Base-by-base conservation (phyloP, 1,284 basidiomycete species). In the Cutaneotrichosporon dermatis region DNA sequence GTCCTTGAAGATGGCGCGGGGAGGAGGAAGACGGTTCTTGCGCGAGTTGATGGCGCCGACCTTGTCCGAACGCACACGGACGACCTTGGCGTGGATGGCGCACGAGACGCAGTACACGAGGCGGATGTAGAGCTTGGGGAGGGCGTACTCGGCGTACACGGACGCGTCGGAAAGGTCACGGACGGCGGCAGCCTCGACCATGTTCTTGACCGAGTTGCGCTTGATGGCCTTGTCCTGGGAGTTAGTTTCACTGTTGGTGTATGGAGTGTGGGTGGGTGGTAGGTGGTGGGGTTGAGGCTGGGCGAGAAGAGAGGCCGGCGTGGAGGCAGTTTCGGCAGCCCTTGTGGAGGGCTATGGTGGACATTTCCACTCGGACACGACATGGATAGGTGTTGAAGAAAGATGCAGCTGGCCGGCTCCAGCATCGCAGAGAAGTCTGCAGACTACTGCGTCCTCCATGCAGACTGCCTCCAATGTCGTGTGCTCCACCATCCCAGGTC, bases 91-190 rank as follows among this genome's bases (percentile, higher is more conserved):
- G 85, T 99, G 95, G 80, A 99, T 98, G 50, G 95, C 95, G 79
- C 96, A 99, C 61, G 94, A 98, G 65, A 99, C 89, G 80, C 95
- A 99, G 86, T 99, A 99, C 57, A 87, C 88, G 71, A 99, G 90
- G 88, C 98, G 97, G 85, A 97, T 90, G 86, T 99, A 99, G 68
- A 99, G 83, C 82, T 99, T 99, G 65, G 95, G 95, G 72, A 99
- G 88, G 60, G 86, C 87, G 82, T 99, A 99, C 83, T 99, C 96
- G 91, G 79, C 42, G 83, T 98, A 99, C 69, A 98, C 89, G 69
- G 88, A 90, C 55, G 95, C 94, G 75, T 99, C 96, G 78, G 88
- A 91, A 79, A 99, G 88, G 83, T 99, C 95, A 74, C 95, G 86
- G 72, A 99, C 90, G 65, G 95, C 95, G 60, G 95, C 95, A 74